Percentiles rank a stretch among this genome's conserved stretches.
Evolutionary conservation across 75 land plant genomes (phyloP).

Genomic region (Gnetum montanum): DNA sequence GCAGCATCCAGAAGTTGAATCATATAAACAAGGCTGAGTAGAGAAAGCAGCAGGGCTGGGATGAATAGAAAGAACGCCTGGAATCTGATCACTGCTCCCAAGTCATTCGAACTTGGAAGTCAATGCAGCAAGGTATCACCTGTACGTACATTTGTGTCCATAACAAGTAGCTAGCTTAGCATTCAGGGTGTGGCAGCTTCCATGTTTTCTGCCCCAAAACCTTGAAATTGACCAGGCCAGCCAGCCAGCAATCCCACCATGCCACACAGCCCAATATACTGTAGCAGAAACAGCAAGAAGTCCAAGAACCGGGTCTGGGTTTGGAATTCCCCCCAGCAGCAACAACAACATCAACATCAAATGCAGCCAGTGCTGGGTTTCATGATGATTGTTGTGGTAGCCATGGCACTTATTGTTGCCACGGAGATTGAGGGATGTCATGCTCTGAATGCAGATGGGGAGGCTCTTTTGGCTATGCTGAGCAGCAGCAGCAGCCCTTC

Average conservation of each 20-base stretch:
- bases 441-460: slow-evolving; percentile 43
- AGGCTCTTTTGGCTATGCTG: slow-evolving; percentile 52
- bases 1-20: too few relatives aligned
- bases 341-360: not conserved
- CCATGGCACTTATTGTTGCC: not conserved
- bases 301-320: too few relatives aligned
- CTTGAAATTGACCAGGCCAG: slow-evolving; percentile 1
- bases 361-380: not conserved
- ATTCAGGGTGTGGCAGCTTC: not conserved
- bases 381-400: not conserved
- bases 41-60: too few relatives aligned
- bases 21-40: too few relatives aligned
- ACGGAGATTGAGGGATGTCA: too few relatives aligned
- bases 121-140: not conserved
- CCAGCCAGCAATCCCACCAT: not conserved
- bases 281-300: too few relatives aligned
- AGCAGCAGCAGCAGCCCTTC: slow-evolving; percentile 5
- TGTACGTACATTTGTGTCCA: not conserved
- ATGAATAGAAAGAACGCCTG: too few relatives aligned
- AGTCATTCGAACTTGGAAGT: not conserved
- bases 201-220: not conserved
- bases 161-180: too few relatives aligned
- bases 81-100: too few relatives aligned
- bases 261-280: slow-evolving; percentile 2
- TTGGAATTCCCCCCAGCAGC: slow-evolving; percentile 1